These are phyloP conservation scores for Lathyrus sativus DNA, from an alignment of 306 rosid genomes.

Conservation along the genomic window DNA sequence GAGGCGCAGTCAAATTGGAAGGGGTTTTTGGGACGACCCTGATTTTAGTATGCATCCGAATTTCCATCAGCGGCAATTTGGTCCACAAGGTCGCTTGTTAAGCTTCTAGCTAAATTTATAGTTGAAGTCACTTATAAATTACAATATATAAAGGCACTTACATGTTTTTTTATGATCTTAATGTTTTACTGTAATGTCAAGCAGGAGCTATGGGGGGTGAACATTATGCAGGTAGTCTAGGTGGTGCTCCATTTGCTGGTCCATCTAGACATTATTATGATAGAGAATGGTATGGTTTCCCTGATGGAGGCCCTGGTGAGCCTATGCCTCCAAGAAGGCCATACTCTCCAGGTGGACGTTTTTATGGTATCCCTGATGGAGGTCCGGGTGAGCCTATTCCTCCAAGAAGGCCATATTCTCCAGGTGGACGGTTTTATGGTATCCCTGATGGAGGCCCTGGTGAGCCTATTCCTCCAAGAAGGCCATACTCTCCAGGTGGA, in stretches of 20 bases:
- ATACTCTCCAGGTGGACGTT: constrained; percentile 56
- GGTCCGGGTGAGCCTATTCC: constrained; percentile 56
- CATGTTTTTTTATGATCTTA: constrained; percentile 8
- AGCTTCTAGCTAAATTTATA: constrained; percentile 28
- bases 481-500: constrained; percentile 56
- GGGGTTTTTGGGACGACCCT: constrained; percentile 47
- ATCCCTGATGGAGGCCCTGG: constrained; percentile 54
- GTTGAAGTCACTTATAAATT: constrained; percentile 13
- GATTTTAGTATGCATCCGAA: constrained; percentile 48
- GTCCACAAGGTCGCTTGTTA: constrained; percentile 49
- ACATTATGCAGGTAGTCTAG: constrained; percentile 46
- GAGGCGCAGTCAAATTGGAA: constrained; percentile 55
- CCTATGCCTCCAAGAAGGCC: constrained; percentile 59
- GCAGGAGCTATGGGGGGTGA: constrained; percentile 64
- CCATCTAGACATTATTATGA: constrained; percentile 57
- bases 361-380: constrained; percentile 51
- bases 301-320: constrained; percentile 55
- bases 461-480: constrained; percentile 55
- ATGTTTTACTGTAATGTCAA: constrained; percentile 31
- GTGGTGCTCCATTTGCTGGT: constrained; percentile 48
- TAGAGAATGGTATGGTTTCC: constrained; percentile 56
- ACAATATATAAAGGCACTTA: constrained; percentile 7
- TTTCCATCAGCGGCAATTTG: constrained; percentile 57
- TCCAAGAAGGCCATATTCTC: constrained; percentile 61
- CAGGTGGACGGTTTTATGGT: constrained; percentile 41